Conservation (phyloP, 331 rosid genomes). For the Prunus yedoensis region DNA sequence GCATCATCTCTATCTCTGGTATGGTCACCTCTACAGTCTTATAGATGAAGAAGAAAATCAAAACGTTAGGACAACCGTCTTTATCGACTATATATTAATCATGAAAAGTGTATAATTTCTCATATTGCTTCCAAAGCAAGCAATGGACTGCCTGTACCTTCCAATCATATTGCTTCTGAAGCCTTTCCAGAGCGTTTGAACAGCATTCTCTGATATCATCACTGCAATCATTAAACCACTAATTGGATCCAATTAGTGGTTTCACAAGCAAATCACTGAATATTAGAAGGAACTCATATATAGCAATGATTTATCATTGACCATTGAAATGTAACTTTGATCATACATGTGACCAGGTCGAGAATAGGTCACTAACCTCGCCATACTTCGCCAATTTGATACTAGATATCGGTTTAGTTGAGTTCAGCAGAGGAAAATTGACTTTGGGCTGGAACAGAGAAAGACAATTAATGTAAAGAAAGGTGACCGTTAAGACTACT, state of each 20-base stretch:
- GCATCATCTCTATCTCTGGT: conserved; percentile 92
- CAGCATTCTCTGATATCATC: conserved; percentile 75
- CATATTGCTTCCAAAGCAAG: neutral
- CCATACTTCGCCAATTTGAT: conserved; percentile 82
- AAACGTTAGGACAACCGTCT: conserved; percentile 14
- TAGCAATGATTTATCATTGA: conserved; percentile 7
- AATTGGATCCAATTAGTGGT: conserved; percentile 72
- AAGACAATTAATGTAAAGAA: conserved; percentile 3
- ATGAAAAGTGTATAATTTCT: neutral
- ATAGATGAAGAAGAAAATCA: conserved; percentile 17
- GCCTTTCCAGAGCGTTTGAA: conserved; percentile 57
- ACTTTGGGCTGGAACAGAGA: conserved; percentile 50
- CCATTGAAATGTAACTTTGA: neutral
- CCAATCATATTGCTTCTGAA: conserved; percentile 67
- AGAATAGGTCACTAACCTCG: conserved; percentile 47
- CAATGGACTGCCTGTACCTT: conserved; percentile 46
- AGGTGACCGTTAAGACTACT: neutral
- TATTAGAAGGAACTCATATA: conserved; percentile 8
- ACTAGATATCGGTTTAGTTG: conserved; percentile 47
- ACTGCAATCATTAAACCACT: conserved; percentile 96
- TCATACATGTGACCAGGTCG: neutral
- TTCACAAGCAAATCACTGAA: conserved; percentile 16
- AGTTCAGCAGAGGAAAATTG: conserved; percentile 61
- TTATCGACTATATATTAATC: neutral
- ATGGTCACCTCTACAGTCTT: conserved; percentile 76